These are phyloP conservation scores for Angophora floribunda DNA, from an alignment of 345 rosid genomes.

Conservation along the genomic window DNA sequence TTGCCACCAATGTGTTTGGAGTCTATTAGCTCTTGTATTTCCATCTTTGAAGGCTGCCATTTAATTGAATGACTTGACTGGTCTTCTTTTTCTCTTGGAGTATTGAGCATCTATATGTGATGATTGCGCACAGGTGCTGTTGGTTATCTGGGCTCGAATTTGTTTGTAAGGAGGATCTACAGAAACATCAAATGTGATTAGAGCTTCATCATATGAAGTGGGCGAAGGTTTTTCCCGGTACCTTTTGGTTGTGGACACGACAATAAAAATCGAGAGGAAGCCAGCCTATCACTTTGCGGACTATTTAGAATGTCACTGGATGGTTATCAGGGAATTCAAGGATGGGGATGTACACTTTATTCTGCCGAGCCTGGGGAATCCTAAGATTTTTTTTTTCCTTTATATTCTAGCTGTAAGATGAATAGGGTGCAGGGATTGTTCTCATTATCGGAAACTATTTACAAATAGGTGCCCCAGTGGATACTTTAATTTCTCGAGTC, in stretches of 20 bases:
- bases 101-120: not conserved
- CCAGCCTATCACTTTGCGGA: slow-evolving; percentile 2
- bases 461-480: slow-evolving; percentile 6
- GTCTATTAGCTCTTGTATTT: not conserved
- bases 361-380: slow-evolving; percentile 21
- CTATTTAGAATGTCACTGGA: slow-evolving; percentile 7
- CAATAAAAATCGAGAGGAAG: slow-evolving; percentile 20
- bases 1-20: not conserved
- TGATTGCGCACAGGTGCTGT: slow-evolving; percentile 64
- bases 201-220: not conserved
- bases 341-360: slow-evolving; percentile 11
- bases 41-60: not conserved
- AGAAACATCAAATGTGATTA: slow-evolving; percentile 96
- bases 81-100: not conserved
- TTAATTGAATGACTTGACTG: not conserved
- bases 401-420: slow-evolving; percentile 31
- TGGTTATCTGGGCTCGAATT: slow-evolving; percentile 83
- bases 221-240: slow-evolving; percentile 14
- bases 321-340: not conserved
- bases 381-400: slow-evolving; percentile 11
- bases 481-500: not conserved
- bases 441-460: slow-evolving; percentile 22
- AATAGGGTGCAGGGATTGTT: slow-evolving; percentile 43
- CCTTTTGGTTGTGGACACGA: slow-evolving; percentile 7
- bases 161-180: slow-evolving; percentile 94